Evolutionary conservation across 192 early-diverging fungal genomes (phyloP), one percentile per base, ranked within the genome.

Genomic region (Phycomyces blakesleeanus): DNA sequence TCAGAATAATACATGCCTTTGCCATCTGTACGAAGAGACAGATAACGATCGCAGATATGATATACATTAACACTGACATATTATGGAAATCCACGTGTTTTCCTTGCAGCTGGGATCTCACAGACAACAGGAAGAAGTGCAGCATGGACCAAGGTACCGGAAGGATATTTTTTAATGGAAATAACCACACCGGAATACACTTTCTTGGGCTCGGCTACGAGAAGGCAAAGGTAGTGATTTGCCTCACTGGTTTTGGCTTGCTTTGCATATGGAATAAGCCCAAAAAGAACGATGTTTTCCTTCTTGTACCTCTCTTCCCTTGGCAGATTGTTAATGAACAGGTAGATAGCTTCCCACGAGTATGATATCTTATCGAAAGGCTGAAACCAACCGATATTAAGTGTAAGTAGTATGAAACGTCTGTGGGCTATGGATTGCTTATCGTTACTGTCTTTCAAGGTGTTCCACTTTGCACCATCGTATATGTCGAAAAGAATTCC

Each of bases 331-430:
- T 60, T 60, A 20, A 60, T 5, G 0, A 26, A 18, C 1, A 60
- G n/a, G 12, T 49, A 61, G 3, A 61, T 47, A 0, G 59, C 59
- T 25, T 41, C 59, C 16, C 15, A 22, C 2, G 44, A 49, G 18
- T 49, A 49, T 10, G 2, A 3, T 5, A 14, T 11, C 12, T 11
- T 20, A 26, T 7, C 11, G 59, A 44, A 49, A 0, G 59, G 16
- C 6, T 61, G 18, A 14, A 61, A 61, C 40, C 47, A 47, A 25
- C 47, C 59, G 7, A 49, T n/a, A 21, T 61, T 60, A 0, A 50
- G 9, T 0, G 41, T 60, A 47, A 60, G 59, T 24, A 22, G 2
- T 12, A 50, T 4, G 11, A 22, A 53, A 6, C 27, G 22, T 3
- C 24, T 10, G 8, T 53, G 24, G 15, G 3, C 20, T 7, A n/a